A percentile compares a stretch with the other conserved stretches of the same genome.
Conservation (phyloP, 2,329 filamentous ascomycete species). For the Elsinoe batatas region DNA sequence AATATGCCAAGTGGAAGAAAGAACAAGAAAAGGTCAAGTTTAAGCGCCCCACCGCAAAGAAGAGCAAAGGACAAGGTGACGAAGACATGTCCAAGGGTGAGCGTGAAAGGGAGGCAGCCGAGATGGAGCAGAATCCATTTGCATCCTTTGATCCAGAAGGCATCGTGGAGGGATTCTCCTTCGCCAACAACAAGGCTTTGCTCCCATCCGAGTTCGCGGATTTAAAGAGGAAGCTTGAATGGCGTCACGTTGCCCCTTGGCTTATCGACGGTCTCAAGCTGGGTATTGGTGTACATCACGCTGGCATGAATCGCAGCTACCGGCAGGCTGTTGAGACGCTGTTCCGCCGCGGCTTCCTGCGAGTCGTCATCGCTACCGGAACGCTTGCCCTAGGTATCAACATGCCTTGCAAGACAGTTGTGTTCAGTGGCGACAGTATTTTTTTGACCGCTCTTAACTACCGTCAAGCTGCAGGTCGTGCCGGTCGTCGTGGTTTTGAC, state of each 20-base stretch:
- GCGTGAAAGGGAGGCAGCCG: slow-evolving; percentile 46
- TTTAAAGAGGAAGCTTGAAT: slow-evolving; percentile 43
- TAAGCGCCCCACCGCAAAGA: slow-evolving; percentile 34
- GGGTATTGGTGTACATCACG: slow-evolving; percentile 68
- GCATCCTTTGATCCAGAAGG: slow-evolving; percentile 58
- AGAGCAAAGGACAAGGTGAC: slow-evolving; percentile 36
- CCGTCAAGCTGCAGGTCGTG: slow-evolving; percentile 65
- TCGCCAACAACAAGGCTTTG: slow-evolving; percentile 54
- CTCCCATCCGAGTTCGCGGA: slow-evolving; percentile 49
- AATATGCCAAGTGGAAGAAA: slow-evolving; percentile 50
- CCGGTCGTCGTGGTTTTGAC: slow-evolving; percentile 71
- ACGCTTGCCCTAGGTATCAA: slow-evolving; percentile 71
- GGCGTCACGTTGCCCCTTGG: slow-evolving; percentile 40
- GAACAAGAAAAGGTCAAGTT: slow-evolving; percentile 32
- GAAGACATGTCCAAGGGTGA: slow-evolving; percentile 47
- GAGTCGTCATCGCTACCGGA: slow-evolving; percentile 64
- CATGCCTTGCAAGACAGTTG: slow-evolving; percentile 73
- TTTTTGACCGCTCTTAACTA: slow-evolving; percentile 68
- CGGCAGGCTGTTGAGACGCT: slow-evolving; percentile 64
- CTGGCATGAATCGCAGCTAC: slow-evolving; percentile 69
- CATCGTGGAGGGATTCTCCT: slow-evolving; percentile 54
- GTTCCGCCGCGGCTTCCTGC: slow-evolving; percentile 62
- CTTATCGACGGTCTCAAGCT: slow-evolving; percentile 53
- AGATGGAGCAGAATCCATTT: slow-evolving; percentile 46
- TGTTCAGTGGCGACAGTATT: slow-evolving; percentile 64